These are phyloP conservation scores for Dendrobium chrysotoxum DNA, from an alignment of 106 monocot species.

Conservation along the genomic window DNA sequence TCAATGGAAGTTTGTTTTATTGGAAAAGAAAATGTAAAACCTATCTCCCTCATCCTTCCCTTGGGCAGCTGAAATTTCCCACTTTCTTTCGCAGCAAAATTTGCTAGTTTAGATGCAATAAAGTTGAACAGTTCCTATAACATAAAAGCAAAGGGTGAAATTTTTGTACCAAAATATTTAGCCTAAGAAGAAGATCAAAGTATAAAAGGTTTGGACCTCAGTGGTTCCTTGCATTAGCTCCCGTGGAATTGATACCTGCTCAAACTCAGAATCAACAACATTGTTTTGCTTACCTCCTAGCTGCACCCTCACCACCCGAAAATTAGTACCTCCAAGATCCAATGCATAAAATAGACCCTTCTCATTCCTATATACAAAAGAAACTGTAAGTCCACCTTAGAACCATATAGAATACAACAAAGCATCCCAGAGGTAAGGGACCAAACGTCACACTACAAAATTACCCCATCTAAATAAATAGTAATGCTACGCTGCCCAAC, in stretches of 20 bases:
- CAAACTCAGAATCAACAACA: slow-evolving; percentile 11
- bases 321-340: slow-evolving; percentile 72
- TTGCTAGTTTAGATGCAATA: slow-evolving; percentile 42
- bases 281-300: slow-evolving; percentile 43
- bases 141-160: background rate
- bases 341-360: slow-evolving; percentile 61
- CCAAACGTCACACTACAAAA: too few species aligned
- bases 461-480: too few species aligned
- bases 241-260: too few species aligned
- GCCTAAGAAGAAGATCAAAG: too few species aligned
- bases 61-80: slow-evolving; percentile 21
- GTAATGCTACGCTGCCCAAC: too few species aligned
- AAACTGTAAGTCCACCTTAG: background rate
- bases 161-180: too few species aligned
- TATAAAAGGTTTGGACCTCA: too few species aligned
- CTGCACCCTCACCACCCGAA: slow-evolving; percentile 44
- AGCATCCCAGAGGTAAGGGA: too few species aligned
- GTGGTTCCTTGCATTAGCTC: too few species aligned
- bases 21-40: slow-evolving; percentile 75
- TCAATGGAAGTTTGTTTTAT: slow-evolving; percentile 59
- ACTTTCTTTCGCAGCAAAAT: slow-evolving; percentile 32
- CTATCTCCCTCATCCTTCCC: slow-evolving; percentile 41
- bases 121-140: slow-evolving; percentile 59
- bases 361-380: slow-evolving; percentile 27
- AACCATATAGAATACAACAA: too few species aligned